These are phyloP conservation scores for Chaetomium cochliodes DNA, from an alignment of 495 filamentous ascomycete species.

Conservation along the genomic window DNA sequence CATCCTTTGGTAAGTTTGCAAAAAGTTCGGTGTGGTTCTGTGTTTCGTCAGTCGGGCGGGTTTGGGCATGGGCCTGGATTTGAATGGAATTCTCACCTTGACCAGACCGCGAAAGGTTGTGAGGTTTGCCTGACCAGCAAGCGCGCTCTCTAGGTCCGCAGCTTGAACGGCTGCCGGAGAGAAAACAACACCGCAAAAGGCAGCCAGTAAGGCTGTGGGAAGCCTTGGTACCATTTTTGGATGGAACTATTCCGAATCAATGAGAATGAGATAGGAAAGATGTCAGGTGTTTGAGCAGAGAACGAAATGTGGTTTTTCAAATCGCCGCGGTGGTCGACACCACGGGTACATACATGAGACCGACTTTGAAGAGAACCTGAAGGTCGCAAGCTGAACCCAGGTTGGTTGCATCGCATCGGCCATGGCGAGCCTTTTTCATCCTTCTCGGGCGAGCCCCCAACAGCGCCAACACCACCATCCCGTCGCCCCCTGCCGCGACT, in stretches of 20 bases:
- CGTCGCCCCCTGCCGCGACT: too few species aligned
- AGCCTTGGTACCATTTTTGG: constrained; percentile 11
- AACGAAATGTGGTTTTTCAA: neutral
- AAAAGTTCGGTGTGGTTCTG: constrained; percentile 24
- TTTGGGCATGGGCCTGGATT: too few species aligned
- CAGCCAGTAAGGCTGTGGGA: constrained; percentile 8
- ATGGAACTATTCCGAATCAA: neutral
- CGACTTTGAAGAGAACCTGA: neutral
- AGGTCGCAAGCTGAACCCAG: constrained; percentile 13
- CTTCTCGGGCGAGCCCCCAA: neutral
- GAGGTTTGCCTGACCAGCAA: constrained; percentile 19
- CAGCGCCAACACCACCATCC: neutral
- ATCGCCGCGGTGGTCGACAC: constrained; percentile 6
- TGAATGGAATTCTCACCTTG: constrained; percentile 8
- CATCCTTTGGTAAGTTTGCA: constrained; percentile 15
- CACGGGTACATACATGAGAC: neutral
- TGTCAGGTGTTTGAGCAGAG: neutral
- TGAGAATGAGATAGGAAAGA: too few species aligned
- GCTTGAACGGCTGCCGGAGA: constrained; percentile 1
- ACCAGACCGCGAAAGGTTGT: constrained; percentile 19
- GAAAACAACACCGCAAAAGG: neutral
- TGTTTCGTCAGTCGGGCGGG: neutral
- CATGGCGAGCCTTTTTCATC: constrained; percentile 13
- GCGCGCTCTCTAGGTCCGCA: constrained; percentile 12
- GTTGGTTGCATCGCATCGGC: neutral